Evolutionary conservation across 2,329 filamentous ascomycete species (phyloP).

Genomic region (Fusarium equiseti): DNA sequence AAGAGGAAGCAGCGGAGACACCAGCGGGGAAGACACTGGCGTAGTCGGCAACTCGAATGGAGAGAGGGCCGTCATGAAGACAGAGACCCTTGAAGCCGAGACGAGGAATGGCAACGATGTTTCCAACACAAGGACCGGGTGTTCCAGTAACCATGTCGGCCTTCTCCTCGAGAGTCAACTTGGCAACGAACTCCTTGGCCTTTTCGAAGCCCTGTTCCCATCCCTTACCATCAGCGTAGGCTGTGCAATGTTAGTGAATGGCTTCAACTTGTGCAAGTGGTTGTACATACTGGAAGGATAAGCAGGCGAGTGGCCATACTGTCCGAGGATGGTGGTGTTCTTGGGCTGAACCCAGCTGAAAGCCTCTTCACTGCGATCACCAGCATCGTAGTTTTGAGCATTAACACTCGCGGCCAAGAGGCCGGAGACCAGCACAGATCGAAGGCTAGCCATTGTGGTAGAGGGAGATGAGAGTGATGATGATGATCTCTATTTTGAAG

Average conservation of each 20-base stretch:
- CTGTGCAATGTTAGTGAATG: conserved; percentile 41
- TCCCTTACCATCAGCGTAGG: conserved; percentile 53
- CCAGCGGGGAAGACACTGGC: conserved; percentile 64
- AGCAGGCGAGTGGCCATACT: conserved; percentile 55
- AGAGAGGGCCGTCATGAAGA: conserved; percentile 54
- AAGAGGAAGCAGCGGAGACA: conserved; percentile 70
- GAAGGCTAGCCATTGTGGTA: conserved; percentile 40
- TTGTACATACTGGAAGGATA: conserved; percentile 54
- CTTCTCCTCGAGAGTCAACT: conserved; percentile 50
- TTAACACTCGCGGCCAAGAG: conserved; percentile 47
- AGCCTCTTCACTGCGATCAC: conserved; percentile 44
- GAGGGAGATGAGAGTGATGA: not conserved
- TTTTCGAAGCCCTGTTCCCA: conserved; percentile 55
- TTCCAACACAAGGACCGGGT: conserved; percentile 52
- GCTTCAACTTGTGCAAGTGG: fast-evolving
- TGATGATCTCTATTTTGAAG: conserved; percentile 20
- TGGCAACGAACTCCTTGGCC: conserved; percentile 50
- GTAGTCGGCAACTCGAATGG: conserved; percentile 54
- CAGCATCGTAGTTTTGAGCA: conserved; percentile 46
- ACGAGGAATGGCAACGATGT: conserved; percentile 55
- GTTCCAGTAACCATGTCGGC: conserved; percentile 52
- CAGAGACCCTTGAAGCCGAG: conserved; percentile 59
- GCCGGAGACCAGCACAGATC: conserved; percentile 55
- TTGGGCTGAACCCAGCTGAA: conserved; percentile 57
- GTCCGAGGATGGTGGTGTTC: conserved; percentile 56